Percentiles rank a stretch among this genome's conserved stretches.
Conservation (phyloP, 192 early-diverging fungal species). For the Backusella australiensis region DNA sequence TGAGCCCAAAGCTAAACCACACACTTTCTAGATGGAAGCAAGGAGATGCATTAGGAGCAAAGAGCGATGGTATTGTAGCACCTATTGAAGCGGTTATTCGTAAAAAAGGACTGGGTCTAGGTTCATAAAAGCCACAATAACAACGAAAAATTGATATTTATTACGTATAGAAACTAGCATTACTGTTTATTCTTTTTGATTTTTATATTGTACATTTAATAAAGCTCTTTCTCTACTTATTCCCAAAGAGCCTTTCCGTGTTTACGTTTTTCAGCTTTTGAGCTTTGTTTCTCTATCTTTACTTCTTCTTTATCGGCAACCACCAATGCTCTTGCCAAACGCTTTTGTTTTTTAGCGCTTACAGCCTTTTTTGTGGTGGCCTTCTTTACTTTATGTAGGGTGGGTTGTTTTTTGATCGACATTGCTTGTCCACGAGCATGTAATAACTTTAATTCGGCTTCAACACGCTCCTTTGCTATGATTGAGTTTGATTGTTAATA, state of each 20-base stretch:
- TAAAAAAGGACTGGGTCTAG: conserved; percentile 42
- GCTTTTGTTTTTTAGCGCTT: conserved; percentile 26
- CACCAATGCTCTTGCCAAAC: conserved; percentile 18
- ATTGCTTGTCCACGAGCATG: conserved; percentile 15
- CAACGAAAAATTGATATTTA: neutral
- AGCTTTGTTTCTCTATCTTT: neutral
- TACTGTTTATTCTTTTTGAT: neutral
- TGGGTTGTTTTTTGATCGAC: neutral
- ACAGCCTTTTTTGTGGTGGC: conserved; percentile 8
- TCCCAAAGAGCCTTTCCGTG: conserved; percentile 23
- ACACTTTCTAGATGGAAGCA: conserved; percentile 41
- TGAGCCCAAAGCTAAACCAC: neutral
- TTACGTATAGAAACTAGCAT: neutral
- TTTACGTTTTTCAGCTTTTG: conserved; percentile 23
- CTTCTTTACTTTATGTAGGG: conserved; percentile 14
- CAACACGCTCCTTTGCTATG: conserved; percentile 28
- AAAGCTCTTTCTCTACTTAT: neutral
- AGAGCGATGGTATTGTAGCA: conserved; percentile 44
- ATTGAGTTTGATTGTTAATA: neutral
- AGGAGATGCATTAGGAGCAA: conserved; percentile 44
- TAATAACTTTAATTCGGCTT: conserved; percentile 16
- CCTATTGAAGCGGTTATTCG: conserved; percentile 56
- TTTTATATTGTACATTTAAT: conserved; percentile 2
- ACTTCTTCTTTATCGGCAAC: conserved; percentile 29
- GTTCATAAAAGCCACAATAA: conserved; percentile 20